Conservation (phyloP, 2,329 filamentous ascomycete genomes). For the Dothideomycetidae sp. region DNA sequence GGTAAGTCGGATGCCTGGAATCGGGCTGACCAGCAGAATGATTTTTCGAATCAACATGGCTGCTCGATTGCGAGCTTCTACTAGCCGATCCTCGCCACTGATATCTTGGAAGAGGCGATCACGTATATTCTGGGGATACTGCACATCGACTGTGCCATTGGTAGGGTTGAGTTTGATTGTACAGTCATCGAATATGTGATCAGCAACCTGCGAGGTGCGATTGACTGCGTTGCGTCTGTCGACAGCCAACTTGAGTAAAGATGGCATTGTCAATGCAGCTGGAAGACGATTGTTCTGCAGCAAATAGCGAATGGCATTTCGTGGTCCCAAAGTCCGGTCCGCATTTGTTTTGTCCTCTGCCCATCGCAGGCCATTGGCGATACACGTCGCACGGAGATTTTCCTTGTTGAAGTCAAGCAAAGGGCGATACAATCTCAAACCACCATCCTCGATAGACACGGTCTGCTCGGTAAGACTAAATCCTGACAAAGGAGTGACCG, state of each 20-base stretch:
- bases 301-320: conserved; percentile 68
- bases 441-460: conserved; percentile 43
- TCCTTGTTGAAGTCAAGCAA: conserved; percentile 58
- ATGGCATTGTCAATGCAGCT: conserved; percentile 48
- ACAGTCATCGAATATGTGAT: conserved; percentile 38
- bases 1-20: conserved; percentile 28
- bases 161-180: conserved; percentile 31
- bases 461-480: neutral
- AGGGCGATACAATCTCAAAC: conserved; percentile 54
- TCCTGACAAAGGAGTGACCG: conserved; percentile 11
- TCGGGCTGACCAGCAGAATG: conserved; percentile 35
- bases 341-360: conserved; percentile 76
- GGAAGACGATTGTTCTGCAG: conserved; percentile 48
- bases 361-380: conserved; percentile 53
- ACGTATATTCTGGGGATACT: conserved; percentile 6
- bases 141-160: conserved; percentile 18
- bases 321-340: conserved; percentile 58
- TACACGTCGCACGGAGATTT: conserved; percentile 60
- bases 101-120: neutral
- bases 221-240: conserved; percentile 34
- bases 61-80: conserved; percentile 16
- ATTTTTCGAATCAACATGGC: conserved; percentile 34
- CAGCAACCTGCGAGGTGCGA: conserved; percentile 38
- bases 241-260: conserved; percentile 47
- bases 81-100: conserved; percentile 1